Percentiles rank a stretch among this genome's conserved stretches.
These are phyloP conservation scores for Aspergillaceae sp. DNA, from an alignment of 2,329 filamentous ascomycete genomes.

Conservation along the genomic window DNA sequence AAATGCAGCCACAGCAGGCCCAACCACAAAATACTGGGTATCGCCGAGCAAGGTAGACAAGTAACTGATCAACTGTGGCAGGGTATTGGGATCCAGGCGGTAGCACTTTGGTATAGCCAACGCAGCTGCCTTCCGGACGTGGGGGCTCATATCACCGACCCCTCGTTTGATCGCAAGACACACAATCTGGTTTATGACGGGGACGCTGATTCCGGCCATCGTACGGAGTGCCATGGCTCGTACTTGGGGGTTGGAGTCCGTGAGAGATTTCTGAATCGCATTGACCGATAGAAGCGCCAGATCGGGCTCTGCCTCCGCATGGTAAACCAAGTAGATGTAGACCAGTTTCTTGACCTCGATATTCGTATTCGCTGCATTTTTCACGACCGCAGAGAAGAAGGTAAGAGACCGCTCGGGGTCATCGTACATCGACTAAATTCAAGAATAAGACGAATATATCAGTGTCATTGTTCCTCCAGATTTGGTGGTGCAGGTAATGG, in stretches of 20 bases:
- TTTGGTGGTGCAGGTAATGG: too few relatives aligned
- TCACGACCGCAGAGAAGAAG: conserved; percentile 96
- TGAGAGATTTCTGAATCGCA: conserved; percentile 95
- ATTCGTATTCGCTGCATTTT: conserved; percentile 91
- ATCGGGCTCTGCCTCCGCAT: conserved; percentile 93
- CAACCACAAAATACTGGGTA: conserved; percentile 93
- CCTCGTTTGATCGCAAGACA: conserved; percentile 93
- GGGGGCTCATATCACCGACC: conserved; percentile 84
- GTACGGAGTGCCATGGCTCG: conserved; percentile 87
- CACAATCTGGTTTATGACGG: conserved; percentile 96
- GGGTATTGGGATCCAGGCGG: conserved; percentile 73
- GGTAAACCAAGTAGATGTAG: conserved; percentile 94
- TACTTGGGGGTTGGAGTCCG: conserved; percentile 81
- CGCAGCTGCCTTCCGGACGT: conserved; percentile 86
- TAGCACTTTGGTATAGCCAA: conserved; percentile 95
- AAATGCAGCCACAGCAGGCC: conserved; percentile 82
- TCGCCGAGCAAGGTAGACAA: conserved; percentile 71
- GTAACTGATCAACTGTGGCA: conserved; percentile 78
- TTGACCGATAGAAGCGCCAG: conserved; percentile 95
- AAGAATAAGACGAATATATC: conserved; percentile 7
- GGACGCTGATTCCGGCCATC: conserved; percentile 95
- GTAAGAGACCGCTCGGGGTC: conserved; percentile 70
- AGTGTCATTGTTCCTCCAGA: conserved; percentile 3
- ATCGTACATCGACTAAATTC: conserved; percentile 79
- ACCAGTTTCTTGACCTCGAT: conserved; percentile 96